Percentiles rank a stretch among this genome's conserved stretches.
phyloP scores from a whole-genome alignment of 768 basidiomycete genomes.

The Leucosporidium creatinivorum region DNA sequence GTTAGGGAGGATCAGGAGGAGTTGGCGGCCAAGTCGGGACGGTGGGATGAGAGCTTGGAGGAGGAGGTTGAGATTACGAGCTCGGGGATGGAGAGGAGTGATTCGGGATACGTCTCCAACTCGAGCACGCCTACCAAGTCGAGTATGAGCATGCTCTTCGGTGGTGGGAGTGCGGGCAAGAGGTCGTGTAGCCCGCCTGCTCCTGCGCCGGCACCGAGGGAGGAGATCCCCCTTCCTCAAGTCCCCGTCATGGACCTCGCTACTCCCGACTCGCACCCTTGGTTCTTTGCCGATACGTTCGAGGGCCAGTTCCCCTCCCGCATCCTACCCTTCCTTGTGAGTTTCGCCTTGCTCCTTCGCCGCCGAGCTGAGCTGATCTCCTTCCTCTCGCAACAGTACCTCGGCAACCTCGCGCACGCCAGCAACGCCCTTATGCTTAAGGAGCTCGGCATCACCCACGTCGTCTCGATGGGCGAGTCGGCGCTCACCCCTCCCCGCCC shows the following conservation, averaged over 20 bases:
- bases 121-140: too few relatives aligned
- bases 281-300: constrained; percentile 89
- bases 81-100: constrained; percentile 1
- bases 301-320: constrained; percentile 94
- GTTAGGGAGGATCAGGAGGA: constrained; percentile 21
- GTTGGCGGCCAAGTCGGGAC: too few relatives aligned
- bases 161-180: not conserved
- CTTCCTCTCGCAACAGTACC: constrained; percentile 7
- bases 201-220: not conserved
- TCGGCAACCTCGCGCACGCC: constrained; percentile 69
- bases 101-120: constrained; percentile 4
- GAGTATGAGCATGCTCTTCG: too few relatives aligned
- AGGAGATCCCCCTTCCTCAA: not conserved
- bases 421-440: constrained; percentile 92
- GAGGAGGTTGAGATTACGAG: constrained; percentile 14
- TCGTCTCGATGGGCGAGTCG: constrained; percentile 93
- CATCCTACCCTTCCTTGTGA: constrained; percentile 70
- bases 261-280: constrained; percentile 63
- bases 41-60: constrained; percentile 1
- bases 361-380: constrained; percentile 3
- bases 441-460: constrained; percentile 90
- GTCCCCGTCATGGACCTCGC: constrained; percentile 13
- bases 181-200: constrained; percentile 1
- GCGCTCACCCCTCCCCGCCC: constrained; percentile 69
- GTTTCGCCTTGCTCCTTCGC: constrained; percentile 47